Percentiles rank a stretch among this genome's conserved stretches.
phyloP scores from a whole-genome alignment of 169 alveolate genomes.

The Cryptosporidium meleagridis region DNA sequence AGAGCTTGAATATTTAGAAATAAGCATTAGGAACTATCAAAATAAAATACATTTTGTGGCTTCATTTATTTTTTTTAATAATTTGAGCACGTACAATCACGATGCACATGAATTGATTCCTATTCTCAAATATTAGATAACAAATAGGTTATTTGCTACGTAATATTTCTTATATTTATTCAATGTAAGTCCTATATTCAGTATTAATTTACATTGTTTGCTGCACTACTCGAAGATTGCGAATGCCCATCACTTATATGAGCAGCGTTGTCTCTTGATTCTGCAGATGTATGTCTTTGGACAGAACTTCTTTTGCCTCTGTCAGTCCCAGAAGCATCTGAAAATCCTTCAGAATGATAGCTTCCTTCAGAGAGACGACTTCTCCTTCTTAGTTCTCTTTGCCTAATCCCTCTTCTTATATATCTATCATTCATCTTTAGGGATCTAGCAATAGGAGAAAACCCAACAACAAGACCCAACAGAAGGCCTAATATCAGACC shows the following conservation, averaged over 20 bases:
- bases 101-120: slow-evolving; percentile 7
- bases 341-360: slow-evolving; percentile 50
- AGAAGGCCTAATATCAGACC: slow-evolving; percentile 76
- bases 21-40: slow-evolving; percentile 33
- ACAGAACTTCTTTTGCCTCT: slow-evolving; percentile 23
- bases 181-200: neutral
- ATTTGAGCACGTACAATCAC: neutral
- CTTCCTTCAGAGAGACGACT: slow-evolving; percentile 63
- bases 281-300: slow-evolving; percentile 39
- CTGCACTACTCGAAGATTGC: slow-evolving; percentile 39
- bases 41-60: neutral
- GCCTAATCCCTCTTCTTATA: slow-evolving; percentile 78
- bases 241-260: neutral
- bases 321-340: slow-evolving; percentile 72
- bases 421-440: slow-evolving; percentile 79
- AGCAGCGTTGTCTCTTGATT: slow-evolving; percentile 16
- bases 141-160: neutral
- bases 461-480: slow-evolving; percentile 77
- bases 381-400: slow-evolving; percentile 76
- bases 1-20: neutral
- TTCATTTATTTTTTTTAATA: neutral
- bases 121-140: neutral
- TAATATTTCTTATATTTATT: neutral
- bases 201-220: slow-evolving; percentile 35
- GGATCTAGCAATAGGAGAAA: slow-evolving; percentile 78